Base-by-base conservation (phyloP, 768 basidiomycete genomes). In the Rhizopogon salebrosus region DNA sequence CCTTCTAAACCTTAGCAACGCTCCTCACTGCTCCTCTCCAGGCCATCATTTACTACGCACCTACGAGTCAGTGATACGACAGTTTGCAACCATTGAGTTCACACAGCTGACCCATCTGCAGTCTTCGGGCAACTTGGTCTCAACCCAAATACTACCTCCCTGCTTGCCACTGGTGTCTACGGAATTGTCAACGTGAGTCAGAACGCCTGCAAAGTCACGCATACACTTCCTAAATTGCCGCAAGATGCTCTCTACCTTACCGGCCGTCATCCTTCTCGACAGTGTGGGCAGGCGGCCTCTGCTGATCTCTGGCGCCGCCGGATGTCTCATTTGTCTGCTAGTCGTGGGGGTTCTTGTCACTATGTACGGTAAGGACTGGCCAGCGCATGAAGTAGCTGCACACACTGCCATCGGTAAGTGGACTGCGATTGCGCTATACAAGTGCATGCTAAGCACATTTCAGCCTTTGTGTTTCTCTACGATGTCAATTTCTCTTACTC, bases 101-200 rank as follows among this genome's bases (percentile, higher is more conserved):
- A 45, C 14, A 1, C 39, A 27, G 31, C 18, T 43, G 3, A 55
- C 24, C 57, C 59, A 66, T 48, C 57, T 59, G 6, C 53, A 62
- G 74, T 75, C 35, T 75, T 75, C 51, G 62, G 67, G 48, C 70
- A 72, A 49, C 53, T 75, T n/a, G 72, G 72, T n/a, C 57, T 75
- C 31, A 63, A 71, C 20, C 68, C 67, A 0, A 71, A 66, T 35
- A 74, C 74, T 1, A 70, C 74, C 1, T 75, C 74, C 7, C 54
- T 75, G 6, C 57, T 75, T 9, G 74, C 74, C n/a, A 71, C 72
- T 1, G 74, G 74, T 11, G 70, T 73, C 20, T 72, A 66, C 18
- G 74, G 73, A 6, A 60, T 74, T 55, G 65, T 69, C 14, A 70
- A 66, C 13, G 62, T 61, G 41, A 36, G 60, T 56, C 24, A 2